Conservation (phyloP, 2,329 filamentous ascomycete species). For the Grosmannia clavigera region DNA sequence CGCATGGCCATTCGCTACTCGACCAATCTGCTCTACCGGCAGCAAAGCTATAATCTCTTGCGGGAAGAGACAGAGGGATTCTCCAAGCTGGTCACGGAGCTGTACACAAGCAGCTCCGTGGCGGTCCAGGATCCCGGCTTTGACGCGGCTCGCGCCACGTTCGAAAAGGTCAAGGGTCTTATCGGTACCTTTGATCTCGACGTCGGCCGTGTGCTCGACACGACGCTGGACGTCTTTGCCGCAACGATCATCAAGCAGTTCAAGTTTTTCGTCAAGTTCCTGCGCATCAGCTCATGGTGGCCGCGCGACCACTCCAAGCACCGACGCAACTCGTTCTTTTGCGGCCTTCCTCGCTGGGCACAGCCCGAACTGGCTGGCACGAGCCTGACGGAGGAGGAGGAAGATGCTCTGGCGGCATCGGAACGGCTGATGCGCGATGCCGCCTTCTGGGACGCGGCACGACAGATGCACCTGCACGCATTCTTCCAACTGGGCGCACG, state of each 20-base stretch:
- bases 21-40: slow-evolving; percentile 86
- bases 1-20: slow-evolving; percentile 78
- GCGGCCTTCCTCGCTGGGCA: slow-evolving; percentile 76
- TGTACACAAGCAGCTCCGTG: slow-evolving; percentile 71
- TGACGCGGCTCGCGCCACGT: slow-evolving; percentile 73
- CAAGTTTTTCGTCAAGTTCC: slow-evolving; percentile 86
- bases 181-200: slow-evolving; percentile 97
- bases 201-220: slow-evolving; percentile 85
- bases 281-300: slow-evolving; percentile 95
- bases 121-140: slow-evolving; percentile 48
- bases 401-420: slow-evolving; percentile 45
- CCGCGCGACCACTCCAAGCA: slow-evolving; percentile 48
- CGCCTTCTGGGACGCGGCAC: slow-evolving; percentile 71
- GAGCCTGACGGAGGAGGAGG: slow-evolving; percentile 55
- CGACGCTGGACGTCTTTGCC: slow-evolving; percentile 89
- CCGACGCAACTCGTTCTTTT: slow-evolving; percentile 32
- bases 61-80: slow-evolving; percentile 95
- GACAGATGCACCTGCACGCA: slow-evolving; percentile 62
- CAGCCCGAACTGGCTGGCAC: slow-evolving; percentile 56
- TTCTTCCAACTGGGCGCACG: slow-evolving; percentile 82
- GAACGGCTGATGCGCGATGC: slow-evolving; percentile 55
- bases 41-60: slow-evolving; percentile 92
- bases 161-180: slow-evolving; percentile 83
- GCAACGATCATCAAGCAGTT: slow-evolving; percentile 86
- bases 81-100: slow-evolving; percentile 87